Evolutionary conservation across 2,329 filamentous ascomycete genomes (phyloP).

Genomic region (Diaporthe batatas): DNA sequence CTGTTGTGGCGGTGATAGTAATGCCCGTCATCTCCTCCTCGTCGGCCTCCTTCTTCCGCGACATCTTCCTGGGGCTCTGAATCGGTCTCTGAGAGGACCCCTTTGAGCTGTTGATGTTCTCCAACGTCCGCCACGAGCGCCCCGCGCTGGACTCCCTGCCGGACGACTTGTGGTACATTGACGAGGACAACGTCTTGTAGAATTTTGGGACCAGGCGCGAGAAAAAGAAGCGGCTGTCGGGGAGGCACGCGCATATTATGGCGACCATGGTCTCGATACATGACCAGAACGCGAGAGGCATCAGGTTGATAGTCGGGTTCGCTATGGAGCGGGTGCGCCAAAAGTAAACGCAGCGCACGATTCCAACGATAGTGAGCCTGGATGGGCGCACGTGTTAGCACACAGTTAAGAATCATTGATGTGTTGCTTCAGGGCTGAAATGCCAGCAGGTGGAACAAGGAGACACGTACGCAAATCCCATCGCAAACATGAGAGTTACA

Average conservation of each 20-base stretch:
- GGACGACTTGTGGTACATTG: conserved; percentile 16
- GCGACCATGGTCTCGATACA: conserved; percentile 20
- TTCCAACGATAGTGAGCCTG: conserved; percentile 29
- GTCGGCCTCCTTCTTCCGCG: not conserved
- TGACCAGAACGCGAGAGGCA: conserved; percentile 27
- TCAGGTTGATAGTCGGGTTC: conserved; percentile 28
- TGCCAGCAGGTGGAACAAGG: not conserved
- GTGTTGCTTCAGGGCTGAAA: too few relatives aligned
- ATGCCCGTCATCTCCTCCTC: conserved; percentile 13
- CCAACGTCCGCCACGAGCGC: not conserved
- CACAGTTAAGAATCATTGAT: not conserved
- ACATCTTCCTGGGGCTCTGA: not conserved
- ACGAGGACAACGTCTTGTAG: conserved; percentile 14
- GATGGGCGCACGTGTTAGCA: not conserved
- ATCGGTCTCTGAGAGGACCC: conserved; percentile 1
- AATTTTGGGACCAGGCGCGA: conserved; percentile 16
- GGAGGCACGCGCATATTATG: conserved; percentile 30
- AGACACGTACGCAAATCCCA: conserved; percentile 30
- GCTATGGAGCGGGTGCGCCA: conserved; percentile 18
- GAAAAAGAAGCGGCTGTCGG: conserved; percentile 36
- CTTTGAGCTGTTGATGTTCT: conserved; percentile 10
- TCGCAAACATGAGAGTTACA: conserved; percentile 23
- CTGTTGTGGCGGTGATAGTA: not conserved
- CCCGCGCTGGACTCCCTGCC: not conserved
- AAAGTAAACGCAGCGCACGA: conserved; percentile 25